Conservation (phyloP, 2,329 filamentous ascomycete genomes). For the Alternaria ethzedia region DNA sequence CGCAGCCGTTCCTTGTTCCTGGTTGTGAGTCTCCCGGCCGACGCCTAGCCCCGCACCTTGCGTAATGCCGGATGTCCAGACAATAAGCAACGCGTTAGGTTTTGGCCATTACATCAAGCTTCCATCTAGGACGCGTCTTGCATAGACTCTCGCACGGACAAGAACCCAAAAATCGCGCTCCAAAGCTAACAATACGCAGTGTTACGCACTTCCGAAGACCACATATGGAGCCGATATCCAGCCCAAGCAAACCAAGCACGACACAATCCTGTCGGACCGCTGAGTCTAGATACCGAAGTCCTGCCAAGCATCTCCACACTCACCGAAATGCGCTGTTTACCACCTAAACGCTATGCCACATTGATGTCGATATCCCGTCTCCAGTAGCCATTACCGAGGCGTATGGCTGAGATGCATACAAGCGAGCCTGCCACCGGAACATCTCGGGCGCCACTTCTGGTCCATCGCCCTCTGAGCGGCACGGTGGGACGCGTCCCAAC, state of each 20-base stretch:
- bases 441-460: slow-evolving; percentile 17
- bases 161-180: neutral
- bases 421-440: slow-evolving; percentile 16
- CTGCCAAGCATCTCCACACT: slow-evolving; percentile 15
- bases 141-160: neutral
- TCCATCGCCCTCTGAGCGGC: slow-evolving; percentile 11
- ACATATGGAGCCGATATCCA: neutral
- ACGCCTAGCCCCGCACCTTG: slow-evolving; percentile 3
- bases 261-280: slow-evolving; percentile 5
- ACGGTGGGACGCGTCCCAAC: slow-evolving; percentile 11
- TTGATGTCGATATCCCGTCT: slow-evolving; percentile 13
- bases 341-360: slow-evolving; percentile 11
- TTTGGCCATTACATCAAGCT: slow-evolving; percentile 3
- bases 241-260: slow-evolving; percentile 1
- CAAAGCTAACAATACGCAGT: neutral
- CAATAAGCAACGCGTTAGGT: neutral
- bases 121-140: neutral
- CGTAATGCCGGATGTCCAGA: neutral
- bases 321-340: slow-evolving; percentile 6
- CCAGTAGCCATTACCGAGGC: slow-evolving; percentile 7
- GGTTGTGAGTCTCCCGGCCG: slow-evolving; percentile 2
- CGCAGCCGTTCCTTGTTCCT: slow-evolving; percentile 1
- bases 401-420: slow-evolving; percentile 16
- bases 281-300: slow-evolving; percentile 11
- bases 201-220: neutral